Conservation (phyloP, 257 asterid species). For the Leptodermis oblonga region DNA sequence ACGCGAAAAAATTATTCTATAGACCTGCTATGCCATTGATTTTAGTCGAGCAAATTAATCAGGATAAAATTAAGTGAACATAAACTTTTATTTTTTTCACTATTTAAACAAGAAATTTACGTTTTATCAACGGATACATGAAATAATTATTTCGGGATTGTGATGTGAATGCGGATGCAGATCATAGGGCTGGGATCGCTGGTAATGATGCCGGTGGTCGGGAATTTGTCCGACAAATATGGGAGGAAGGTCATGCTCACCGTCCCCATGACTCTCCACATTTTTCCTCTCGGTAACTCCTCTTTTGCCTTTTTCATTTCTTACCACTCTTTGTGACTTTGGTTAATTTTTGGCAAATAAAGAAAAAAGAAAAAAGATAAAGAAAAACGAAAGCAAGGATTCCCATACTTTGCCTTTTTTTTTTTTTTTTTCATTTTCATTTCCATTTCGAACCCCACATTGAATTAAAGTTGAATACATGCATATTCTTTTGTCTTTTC, state of each 20-base stretch:
- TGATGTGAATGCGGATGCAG: slow-evolving; percentile 35
- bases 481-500: no score
- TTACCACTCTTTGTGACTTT: background rate
- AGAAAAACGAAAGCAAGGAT: background rate
- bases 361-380: background rate
- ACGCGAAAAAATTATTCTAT: no score
- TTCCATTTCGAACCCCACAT: background rate
- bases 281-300: slow-evolving; percentile 58
- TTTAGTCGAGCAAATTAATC: no score
- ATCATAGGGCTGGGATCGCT: slow-evolving; percentile 80
- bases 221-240: slow-evolving; percentile 74
- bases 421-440: no score
- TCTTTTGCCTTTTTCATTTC: background rate
- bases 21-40: no score
- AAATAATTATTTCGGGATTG: background rate
- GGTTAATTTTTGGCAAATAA: background rate
- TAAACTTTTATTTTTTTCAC: no score
- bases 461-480: background rate
- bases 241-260: slow-evolving; percentile 88
- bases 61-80: no score
- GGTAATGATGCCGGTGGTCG: slow-evolving; percentile 77
- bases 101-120: no score
- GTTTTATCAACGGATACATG: no score
- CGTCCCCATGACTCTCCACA: slow-evolving; percentile 63
- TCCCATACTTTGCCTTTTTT: background rate